Conservation (phyloP, 2,329 filamentous ascomycete species). For the Massarina eburnea region DNA sequence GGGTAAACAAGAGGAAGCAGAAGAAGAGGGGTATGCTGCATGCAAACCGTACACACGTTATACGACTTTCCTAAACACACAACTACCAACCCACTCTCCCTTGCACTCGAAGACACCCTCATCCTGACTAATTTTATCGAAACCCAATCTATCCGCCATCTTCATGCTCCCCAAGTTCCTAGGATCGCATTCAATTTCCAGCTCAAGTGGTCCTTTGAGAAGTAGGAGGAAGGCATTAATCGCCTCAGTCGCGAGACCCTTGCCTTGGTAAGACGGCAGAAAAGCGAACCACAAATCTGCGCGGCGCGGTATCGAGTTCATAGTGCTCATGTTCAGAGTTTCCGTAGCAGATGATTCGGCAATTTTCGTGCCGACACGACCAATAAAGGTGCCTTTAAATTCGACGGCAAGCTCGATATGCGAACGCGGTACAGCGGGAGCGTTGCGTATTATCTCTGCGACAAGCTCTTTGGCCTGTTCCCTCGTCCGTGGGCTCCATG, state of each 20-base stretch:
- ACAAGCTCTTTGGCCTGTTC: constrained; percentile 24
- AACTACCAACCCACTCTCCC: constrained; percentile 35
- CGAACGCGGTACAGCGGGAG: constrained; percentile 15
- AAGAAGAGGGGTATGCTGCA: no score
- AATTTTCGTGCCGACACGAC: constrained; percentile 27
- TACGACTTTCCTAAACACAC: constrained; percentile 33
- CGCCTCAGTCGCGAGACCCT: constrained; percentile 36
- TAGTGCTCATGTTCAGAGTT: neutral
- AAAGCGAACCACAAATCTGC: constrained; percentile 37
- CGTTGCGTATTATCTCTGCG: constrained; percentile 17
- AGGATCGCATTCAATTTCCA: constrained; percentile 42
- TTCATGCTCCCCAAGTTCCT: constrained; percentile 32
- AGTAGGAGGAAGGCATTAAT: constrained; percentile 27
- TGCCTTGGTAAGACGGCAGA: constrained; percentile 23
- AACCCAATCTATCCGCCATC: constrained; percentile 34
- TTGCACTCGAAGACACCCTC: constrained; percentile 34
- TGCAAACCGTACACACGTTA: no score
- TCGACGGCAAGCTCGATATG: constrained; percentile 35
- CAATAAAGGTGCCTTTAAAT: constrained; percentile 23
- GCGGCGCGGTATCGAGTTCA: constrained; percentile 3
- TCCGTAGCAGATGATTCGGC: neutral
- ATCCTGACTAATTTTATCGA: constrained; percentile 24
- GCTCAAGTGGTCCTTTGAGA: constrained; percentile 17
- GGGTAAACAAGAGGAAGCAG: no score
- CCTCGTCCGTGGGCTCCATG: constrained; percentile 22